These are phyloP conservation scores for Kalmanozyma brasiliensis DNA, from an alignment of 1,284 basidiomycete species.

Conservation along the genomic window DNA sequence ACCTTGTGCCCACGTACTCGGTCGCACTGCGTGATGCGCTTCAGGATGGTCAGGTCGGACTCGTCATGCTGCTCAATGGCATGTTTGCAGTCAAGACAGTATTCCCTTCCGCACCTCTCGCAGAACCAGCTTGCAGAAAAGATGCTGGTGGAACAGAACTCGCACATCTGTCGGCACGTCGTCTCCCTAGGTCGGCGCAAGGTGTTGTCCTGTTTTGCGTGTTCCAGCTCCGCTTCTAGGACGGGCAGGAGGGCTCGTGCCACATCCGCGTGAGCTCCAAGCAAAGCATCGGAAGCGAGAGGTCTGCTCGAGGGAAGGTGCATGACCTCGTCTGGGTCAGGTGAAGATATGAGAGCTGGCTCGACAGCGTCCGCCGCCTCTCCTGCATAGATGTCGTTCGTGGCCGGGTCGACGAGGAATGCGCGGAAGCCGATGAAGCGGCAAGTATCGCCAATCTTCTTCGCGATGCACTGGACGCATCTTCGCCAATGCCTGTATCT, in stretches of 20 bases:
- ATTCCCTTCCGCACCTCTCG: slow-evolving; percentile 85
- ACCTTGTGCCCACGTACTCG: slow-evolving; percentile 38
- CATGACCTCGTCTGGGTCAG: slow-evolving; percentile 29
- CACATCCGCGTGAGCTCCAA: slow-evolving; percentile 13
- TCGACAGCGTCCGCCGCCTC: not conserved
- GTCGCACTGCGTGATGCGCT: slow-evolving; percentile 41
- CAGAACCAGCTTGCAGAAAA: slow-evolving; percentile 91
- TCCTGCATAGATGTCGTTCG: slow-evolving; percentile 6
- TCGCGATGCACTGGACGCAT: slow-evolving; percentile 37
- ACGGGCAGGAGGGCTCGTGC: slow-evolving; percentile 31
- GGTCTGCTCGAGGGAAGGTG: slow-evolving; percentile 17
- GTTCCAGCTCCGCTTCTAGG: slow-evolving; percentile 33
- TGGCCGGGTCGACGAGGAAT: slow-evolving; percentile 25
- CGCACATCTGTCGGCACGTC: slow-evolving; percentile 68
- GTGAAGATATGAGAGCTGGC: slow-evolving; percentile 24
- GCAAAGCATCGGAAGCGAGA: slow-evolving; percentile 11
- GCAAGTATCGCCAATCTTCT: slow-evolving; percentile 33
- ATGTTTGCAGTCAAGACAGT: slow-evolving; percentile 83
- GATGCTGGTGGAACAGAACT: slow-evolving; percentile 90
- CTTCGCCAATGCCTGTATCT: slow-evolving; percentile 23
- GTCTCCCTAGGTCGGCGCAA: slow-evolving; percentile 41
- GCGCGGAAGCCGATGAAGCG: slow-evolving; percentile 39
- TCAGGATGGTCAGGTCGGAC: slow-evolving; percentile 10
- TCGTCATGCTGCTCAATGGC: slow-evolving; percentile 71
- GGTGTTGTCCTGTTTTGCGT: slow-evolving; percentile 19